Percentiles rank a stretch among this genome's conserved stretches.
phyloP scores from a whole-genome alignment of 2,329 filamentous ascomycete genomes.

The Fusarium buharicum region DNA sequence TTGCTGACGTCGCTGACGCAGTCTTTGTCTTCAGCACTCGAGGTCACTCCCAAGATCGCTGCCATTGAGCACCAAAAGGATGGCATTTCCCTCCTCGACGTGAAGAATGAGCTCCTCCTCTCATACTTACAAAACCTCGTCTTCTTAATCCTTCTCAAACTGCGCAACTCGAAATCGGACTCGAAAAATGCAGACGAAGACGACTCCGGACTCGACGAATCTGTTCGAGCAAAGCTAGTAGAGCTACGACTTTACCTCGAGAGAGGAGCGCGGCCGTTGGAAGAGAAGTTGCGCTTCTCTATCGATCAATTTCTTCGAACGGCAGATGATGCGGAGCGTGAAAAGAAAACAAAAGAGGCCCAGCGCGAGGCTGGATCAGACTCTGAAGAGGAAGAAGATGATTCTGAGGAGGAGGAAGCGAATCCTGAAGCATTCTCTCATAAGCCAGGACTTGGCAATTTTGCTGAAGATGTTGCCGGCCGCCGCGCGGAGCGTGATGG shows the following conservation, averaged over 20 bases:
- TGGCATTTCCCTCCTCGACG: constrained; percentile 92
- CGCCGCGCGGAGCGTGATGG: constrained; percentile 46
- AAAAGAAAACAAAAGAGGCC: constrained; percentile 51
- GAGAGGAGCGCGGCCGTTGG: constrained; percentile 88
- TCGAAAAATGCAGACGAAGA: constrained; percentile 44
- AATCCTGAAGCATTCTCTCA: constrained; percentile 44
- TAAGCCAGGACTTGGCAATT: constrained; percentile 43
- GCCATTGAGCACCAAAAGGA: constrained; percentile 78
- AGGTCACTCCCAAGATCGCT: constrained; percentile 71
- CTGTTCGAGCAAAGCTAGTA: constrained; percentile 85
- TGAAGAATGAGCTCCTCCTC: constrained; percentile 96
- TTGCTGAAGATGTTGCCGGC: constrained; percentile 50
- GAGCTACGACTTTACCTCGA: constrained; percentile 94
- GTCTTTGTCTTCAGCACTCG: constrained; percentile 70
- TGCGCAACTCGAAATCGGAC: constrained; percentile 65
- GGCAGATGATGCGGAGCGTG: constrained; percentile 75
- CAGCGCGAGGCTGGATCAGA: constrained; percentile 43
- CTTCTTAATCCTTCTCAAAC: constrained; percentile 83
- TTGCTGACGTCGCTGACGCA: constrained; percentile 66
- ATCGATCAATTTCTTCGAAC: constrained; percentile 94
- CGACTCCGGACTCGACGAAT: constrained; percentile 64
- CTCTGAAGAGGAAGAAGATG: constrained; percentile 48
- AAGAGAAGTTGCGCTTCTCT: constrained; percentile 91
- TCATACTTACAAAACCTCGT: constrained; percentile 96
- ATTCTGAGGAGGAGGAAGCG: constrained; percentile 53